phyloP scores from a whole-genome alignment of 1,139 yeast genomes.

The Suhomyces chickasaworum region DNA sequence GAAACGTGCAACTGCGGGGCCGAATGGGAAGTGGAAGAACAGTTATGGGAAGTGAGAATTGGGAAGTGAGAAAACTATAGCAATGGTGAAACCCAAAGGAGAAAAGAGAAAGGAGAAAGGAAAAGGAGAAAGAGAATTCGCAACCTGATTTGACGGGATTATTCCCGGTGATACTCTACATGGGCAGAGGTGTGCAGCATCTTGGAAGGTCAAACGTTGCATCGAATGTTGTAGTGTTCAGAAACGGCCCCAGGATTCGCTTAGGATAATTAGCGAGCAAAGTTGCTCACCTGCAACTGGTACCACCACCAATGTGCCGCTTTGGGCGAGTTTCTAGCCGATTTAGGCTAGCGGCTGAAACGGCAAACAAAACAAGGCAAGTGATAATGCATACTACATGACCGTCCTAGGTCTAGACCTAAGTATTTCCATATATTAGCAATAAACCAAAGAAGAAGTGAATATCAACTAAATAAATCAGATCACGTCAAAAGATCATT shows the following conservation, averaged over 20 bases:
- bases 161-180: background rate
- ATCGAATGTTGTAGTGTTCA: background rate
- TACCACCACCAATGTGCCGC: background rate
- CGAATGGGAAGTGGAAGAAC: background rate
- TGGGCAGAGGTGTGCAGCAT: background rate
- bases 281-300: background rate
- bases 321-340: background rate
- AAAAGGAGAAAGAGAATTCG: too few species aligned
- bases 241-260: slow-evolving; percentile 1
- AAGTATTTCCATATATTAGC: slow-evolving; percentile 1
- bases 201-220: background rate
- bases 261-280: slow-evolving; percentile 3
- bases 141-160: background rate
- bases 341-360: slow-evolving; percentile 1
- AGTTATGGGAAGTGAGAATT: background rate
- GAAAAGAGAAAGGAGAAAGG: too few species aligned
- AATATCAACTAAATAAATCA: slow-evolving; percentile 5
- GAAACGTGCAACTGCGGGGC: slow-evolving; percentile 1
- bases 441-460: slow-evolving; percentile 1
- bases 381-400: background rate
- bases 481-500: slow-evolving; percentile 18
- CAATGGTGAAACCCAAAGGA: background rate
- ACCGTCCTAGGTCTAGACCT: background rate
- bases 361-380: background rate
- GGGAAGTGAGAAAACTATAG: background rate